Evolutionary conservation across 768 basidiomycete species (phyloP), one percentile per base, ranked within the genome.

Genomic region (Coprinopsis marcescibilis): DNA sequence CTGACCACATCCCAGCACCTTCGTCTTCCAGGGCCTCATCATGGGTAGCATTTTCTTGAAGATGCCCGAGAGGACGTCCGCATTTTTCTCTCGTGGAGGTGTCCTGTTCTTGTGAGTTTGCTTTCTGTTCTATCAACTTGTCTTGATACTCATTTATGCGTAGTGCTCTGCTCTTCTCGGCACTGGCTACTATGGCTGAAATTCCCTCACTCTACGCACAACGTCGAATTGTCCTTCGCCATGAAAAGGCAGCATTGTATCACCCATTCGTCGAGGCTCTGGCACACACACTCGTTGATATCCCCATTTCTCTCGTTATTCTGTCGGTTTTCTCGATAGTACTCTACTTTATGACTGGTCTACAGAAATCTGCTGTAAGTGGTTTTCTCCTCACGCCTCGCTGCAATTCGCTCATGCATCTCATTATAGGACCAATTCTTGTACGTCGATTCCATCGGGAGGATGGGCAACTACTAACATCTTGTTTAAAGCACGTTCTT

Each of bases 11-110:
- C 29, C 8, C 36, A 82, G 80, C 32, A 67, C 73, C 8, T 82
- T 78, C 58, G 54, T 79, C 24, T 65, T 80, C 52, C 72, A 76
- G 47, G 60, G 54, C 19, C 45, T 70, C 33, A 68, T 72, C 52
- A 68, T 81, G 44, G 83, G 84, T 6, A 81, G 80, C 0, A 73
- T 82, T 34, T 88, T 85, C 69, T 69, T 76, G 48, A 65, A 68
- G 4, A 63, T 81, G 34, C 67, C 72, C 2, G 68, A 77, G 14
- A 58, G 65, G 14, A 83, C 85, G 0, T 54, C 66, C 3, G 78
- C 75, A 15, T 80, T 78, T 59, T 87, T 83, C 65, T 78, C 81
- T 13, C 75, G 86, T 21, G 85, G 83, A 24, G 80, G 85, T 68
- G 68, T 84, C 12, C 62, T 89, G 21, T 88, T 84, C 71, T 85